Base-by-base conservation (phyloP, 2,329 filamentous ascomycete species). In the Beauveria pseudobassiana region DNA sequence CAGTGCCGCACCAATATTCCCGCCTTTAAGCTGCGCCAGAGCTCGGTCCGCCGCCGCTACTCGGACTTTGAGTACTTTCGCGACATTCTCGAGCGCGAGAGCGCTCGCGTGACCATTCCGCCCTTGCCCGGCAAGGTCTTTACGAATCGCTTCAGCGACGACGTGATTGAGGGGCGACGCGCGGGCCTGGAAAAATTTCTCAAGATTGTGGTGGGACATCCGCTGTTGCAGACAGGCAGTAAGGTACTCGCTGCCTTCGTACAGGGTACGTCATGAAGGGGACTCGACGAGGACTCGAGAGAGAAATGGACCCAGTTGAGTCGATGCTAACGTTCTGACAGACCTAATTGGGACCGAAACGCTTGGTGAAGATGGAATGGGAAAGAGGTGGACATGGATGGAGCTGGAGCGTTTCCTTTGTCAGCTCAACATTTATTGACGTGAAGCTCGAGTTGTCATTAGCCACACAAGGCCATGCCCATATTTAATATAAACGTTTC, bases 11-110 rank as follows among this genome's bases (percentile, higher is more conserved):
- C 95, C 77, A 99, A 99, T 79, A 99, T 99, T 73, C 95, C 95
- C 63, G 93, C 95, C 69, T 99, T 99, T 84, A 98, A 98, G 80
- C 87, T 97, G 69, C 91, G 93, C 67, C 85, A 90, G 73, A 92
- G 87, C 66, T 86, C 87, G 68, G 95, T 99, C 65, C 91, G 93
- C 68, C 87, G 95, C 65, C 91, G 95, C 58, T 99, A 99, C 81
- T 95, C 89, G 62, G 95, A 99, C 76, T 99, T 99, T 75, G 95
- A 99, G 79, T 93, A 96, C 78, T 99, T 99, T 76, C 90, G 95
- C 73, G 95, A 99, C 76, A 96, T 98, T 66, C 85, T 99, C 64
- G 95, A 99, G 84, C 88, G 95, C 68, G 95, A 99, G 78, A 90
- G 86, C 69, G 93, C 93, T 63, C 86, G 93, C 66, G 95, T 99